These are phyloP conservation scores for Schrenkiella parvula DNA, from an alignment of 345 rosid species.

Conservation along the genomic window DNA sequence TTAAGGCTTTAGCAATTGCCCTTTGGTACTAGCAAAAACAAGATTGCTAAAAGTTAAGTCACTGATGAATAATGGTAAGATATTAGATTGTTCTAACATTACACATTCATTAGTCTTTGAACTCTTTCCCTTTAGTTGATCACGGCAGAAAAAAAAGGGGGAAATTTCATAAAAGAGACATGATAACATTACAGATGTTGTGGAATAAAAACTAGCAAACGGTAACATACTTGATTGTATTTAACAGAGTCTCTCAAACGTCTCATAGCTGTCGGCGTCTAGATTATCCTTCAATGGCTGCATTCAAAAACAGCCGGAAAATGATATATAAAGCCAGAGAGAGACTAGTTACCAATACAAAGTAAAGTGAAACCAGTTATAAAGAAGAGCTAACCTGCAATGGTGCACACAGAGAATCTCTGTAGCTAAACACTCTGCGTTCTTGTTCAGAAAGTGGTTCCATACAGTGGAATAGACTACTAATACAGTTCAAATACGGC, in stretches of 20 bases:
- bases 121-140: not conserved
- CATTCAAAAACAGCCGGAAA: constrained; percentile 7
- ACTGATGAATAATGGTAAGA: not conserved
- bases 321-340: not conserved
- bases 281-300: constrained; percentile 85
- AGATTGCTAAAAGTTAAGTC: constrained; percentile 1
- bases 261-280: constrained; percentile 76
- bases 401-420: constrained; percentile 69
- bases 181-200: too few species aligned
- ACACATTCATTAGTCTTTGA: not conserved
- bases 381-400: constrained; percentile 59
- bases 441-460: constrained; percentile 74
- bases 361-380: not conserved
- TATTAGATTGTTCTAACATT: not conserved
- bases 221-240: constrained; percentile 56
- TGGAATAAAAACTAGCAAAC: not conserved
- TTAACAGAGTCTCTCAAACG: constrained; percentile 66
- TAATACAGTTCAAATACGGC: constrained; percentile 65
- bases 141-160: too few species aligned
- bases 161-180: not conserved
- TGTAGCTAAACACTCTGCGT: constrained; percentile 54
- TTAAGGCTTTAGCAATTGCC: constrained; percentile 70
- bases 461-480: constrained; percentile 62
- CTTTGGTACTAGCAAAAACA: constrained; percentile 59
- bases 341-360: not conserved